Evolutionary conservation across 169 alveolate genomes (phyloP), one percentile per base, ranked within the genome.

Genomic region (Amoebophrya sp.): DNA sequence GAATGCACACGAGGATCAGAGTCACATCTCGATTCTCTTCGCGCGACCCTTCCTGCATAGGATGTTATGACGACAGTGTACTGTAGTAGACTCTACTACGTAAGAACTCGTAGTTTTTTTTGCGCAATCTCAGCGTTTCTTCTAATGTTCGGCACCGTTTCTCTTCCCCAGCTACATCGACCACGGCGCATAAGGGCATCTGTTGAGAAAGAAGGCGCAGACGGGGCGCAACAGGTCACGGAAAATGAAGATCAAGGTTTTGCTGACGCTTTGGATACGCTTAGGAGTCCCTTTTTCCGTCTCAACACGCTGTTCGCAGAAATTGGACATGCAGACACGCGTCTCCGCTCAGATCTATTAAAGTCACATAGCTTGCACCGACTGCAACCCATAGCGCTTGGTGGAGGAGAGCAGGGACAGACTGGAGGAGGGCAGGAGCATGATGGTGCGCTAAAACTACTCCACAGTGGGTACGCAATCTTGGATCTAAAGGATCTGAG

Each of bases 281-380:
- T 65, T 1, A 1, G 83, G 83, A 6, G 33, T 18, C 83, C 83
- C 39, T 65, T 65, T 65, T 65, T 65, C 83, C 83, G 83, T 1
- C 83, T 65, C 36, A 65, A 65, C 83, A 26, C 83, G 36, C 83
- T 65, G 33, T 65, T 65, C 83, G 83, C 83, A 36, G 83, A 65
- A 26, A 36, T 65, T 29, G 83, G 83, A 10, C 18, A 65, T 36
- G 83, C 36, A 10, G 33, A 18, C 33, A 36, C 39, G 38, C 39
- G 83, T 1, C 12, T 65, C 2, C 83, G 83, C 10, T 26, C 18
- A 26, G 36, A 65, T 1, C 26, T 65, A 36, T 36, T 65, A 36
- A 10, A 65, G 33, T 26, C 83, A 36, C 83, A 65, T 36, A 1
- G 2, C 39, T 0, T 6, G 33, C 26, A 65, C 83, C 10, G n/a